Conservation (phyloP, 306 rosid genomes). For the Alnus rubra region DNA sequence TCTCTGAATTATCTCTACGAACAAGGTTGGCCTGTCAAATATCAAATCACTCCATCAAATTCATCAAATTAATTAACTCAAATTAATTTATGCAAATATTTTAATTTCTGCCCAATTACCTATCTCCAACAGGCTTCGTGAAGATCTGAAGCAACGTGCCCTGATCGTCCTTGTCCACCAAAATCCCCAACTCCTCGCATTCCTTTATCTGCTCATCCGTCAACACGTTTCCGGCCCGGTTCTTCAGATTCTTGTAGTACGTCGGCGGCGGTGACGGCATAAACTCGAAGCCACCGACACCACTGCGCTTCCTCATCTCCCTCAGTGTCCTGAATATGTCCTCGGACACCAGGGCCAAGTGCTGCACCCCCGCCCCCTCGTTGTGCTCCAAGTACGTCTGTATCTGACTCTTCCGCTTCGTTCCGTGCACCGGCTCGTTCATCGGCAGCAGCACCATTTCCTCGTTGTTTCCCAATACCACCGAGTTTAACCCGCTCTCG, state of each 20-base stretch:
- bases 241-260: constrained; percentile 67
- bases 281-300: constrained; percentile 79
- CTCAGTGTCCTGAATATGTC: constrained; percentile 75
- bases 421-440: constrained; percentile 89
- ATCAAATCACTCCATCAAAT: constrained; percentile 3
- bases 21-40: constrained; percentile 78
- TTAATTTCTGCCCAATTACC: constrained; percentile 34
- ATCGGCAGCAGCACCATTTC: constrained; percentile 75
- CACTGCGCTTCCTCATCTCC: constrained; percentile 78
- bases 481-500: constrained; percentile 87
- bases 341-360: constrained; percentile 56
- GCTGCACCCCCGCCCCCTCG: constrained; percentile 90
- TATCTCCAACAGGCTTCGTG: constrained; percentile 91
- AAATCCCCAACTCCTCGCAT: constrained; percentile 87
- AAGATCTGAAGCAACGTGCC: constrained; percentile 94
- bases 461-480: constrained; percentile 72
- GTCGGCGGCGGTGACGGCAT: constrained; percentile 96
- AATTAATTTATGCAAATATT: too few species aligned
- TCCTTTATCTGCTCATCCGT: constrained; percentile 67
- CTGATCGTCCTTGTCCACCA: constrained; percentile 89
- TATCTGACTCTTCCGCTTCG: constrained; percentile 87
- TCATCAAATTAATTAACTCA: not conserved
- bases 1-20: constrained; percentile 92
- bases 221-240: constrained; percentile 68
- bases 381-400: constrained; percentile 94